Evolutionary conservation across 306 rosid species (phyloP).

Genomic region (Corylus americana): DNA sequence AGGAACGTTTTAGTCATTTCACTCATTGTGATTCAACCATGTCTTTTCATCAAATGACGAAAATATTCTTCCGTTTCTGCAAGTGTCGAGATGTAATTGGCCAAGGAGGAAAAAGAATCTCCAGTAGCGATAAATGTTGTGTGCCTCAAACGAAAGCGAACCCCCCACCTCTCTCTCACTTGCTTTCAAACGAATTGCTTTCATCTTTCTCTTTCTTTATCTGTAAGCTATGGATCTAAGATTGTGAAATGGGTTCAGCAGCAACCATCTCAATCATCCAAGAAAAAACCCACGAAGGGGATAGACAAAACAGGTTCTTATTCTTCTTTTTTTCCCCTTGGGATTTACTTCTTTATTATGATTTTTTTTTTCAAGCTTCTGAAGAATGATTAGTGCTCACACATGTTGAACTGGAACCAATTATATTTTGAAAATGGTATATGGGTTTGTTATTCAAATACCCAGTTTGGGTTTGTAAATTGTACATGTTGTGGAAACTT

Average conservation of each 20-base stretch:
- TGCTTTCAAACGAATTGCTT: background rate
- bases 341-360: background rate
- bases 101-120: background rate
- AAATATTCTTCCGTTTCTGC: background rate
- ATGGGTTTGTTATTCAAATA: background rate
- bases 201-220: background rate
- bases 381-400: background rate
- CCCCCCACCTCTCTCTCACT: background rate
- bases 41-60: background rate
- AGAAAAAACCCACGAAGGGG: background rate
- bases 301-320: constrained; percentile 28
- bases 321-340: background rate
- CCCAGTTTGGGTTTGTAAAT: background rate
- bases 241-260: constrained; percentile 15
- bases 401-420: background rate
- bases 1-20: background rate
- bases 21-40: too few species aligned
- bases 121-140: background rate
- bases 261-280: background rate
- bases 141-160: background rate
- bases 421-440: background rate
- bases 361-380: background rate
- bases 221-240: constrained; percentile 24
- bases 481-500: background rate
- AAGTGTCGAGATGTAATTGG: background rate